A percentile compares a stretch with the other conserved stretches of the same genome.
Conservation (phyloP, 768 basidiomycete species). For the Boletus vermiculosoides region DNA sequence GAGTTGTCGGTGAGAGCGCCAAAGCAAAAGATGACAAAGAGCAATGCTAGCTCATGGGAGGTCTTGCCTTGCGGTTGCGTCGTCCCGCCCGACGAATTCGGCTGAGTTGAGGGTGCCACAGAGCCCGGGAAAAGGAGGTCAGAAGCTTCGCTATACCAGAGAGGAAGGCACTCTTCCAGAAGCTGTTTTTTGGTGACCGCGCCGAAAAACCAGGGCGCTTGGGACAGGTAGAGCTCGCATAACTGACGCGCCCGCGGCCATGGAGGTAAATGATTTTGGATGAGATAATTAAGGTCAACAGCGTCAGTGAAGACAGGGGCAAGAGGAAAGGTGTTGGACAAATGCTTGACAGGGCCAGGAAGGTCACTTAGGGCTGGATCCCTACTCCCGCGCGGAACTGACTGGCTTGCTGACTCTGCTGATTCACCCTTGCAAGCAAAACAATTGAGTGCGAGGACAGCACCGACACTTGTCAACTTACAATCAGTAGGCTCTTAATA, state of each 20-base stretch:
- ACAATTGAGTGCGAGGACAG: neutral
- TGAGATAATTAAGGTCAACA: constrained; percentile 46
- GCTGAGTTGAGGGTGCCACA: constrained; percentile 20
- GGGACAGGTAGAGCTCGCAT: constrained; percentile 69
- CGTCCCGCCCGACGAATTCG: neutral
- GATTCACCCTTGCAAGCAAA: constrained; percentile 25
- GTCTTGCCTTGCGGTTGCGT: constrained; percentile 25
- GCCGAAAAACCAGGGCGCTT: constrained; percentile 79
- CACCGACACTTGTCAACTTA: constrained; percentile 31
- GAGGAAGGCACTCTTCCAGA: constrained; percentile 61
- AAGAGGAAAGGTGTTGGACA: constrained; percentile 51
- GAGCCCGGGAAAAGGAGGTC: constrained; percentile 27
- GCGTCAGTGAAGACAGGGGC: constrained; percentile 35
- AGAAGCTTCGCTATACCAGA: constrained; percentile 58
- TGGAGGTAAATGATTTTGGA: constrained; percentile 52
- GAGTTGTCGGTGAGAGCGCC: constrained; percentile 57
- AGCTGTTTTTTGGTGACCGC: constrained; percentile 64
- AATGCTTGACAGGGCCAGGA: constrained; percentile 22
- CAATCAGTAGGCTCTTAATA: constrained; percentile 53
- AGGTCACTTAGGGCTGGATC: constrained; percentile 17
- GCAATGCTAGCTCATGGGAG: constrained; percentile 61
- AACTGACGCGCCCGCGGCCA: constrained; percentile 59
- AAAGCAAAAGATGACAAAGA: constrained; percentile 63
- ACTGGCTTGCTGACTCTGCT: neutral
- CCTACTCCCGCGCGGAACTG: neutral